Evolutionary conservation across 1,139 yeast species (phyloP).

Genomic region (Kurtzmaniella quercitrusa): DNA sequence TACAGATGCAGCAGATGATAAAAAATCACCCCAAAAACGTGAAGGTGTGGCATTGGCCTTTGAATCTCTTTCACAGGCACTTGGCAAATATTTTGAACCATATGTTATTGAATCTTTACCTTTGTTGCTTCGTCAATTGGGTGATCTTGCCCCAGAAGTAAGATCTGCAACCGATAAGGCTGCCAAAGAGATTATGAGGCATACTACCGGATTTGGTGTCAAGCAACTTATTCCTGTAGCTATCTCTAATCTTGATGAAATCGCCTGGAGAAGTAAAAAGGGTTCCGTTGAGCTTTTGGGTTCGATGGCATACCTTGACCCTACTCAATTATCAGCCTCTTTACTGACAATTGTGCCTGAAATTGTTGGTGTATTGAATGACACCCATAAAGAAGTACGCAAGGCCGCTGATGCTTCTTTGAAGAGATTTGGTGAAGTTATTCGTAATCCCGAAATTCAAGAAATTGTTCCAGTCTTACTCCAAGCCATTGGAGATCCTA

Average conservation of each 20-base stretch:
- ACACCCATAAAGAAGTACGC: conserved; percentile 93
- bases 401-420: conserved; percentile 89
- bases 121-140: conserved; percentile 70
- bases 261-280: conserved; percentile 94
- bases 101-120: conserved; percentile 89
- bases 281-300: conserved; percentile 96
- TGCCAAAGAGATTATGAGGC: conserved; percentile 82
- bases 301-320: conserved; percentile 96
- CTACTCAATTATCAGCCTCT: conserved; percentile 86
- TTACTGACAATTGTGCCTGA: conserved; percentile 90
- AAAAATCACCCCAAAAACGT: conserved; percentile 67
- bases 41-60: conserved; percentile 88
- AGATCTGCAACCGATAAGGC: conserved; percentile 82
- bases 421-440: conserved; percentile 93
- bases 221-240: conserved; percentile 89
- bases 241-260: conserved; percentile 77
- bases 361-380: conserved; percentile 91
- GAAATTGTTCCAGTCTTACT: conserved; percentile 82
- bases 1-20: conserved; percentile 86
- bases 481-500: conserved; percentile 94
- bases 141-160: conserved; percentile 82
- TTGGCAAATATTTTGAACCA: conserved; percentile 84
- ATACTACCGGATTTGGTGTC: conserved; percentile 89
- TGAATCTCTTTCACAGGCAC: conserved; percentile 73
- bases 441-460: conserved; percentile 95